Evolutionary conservation across 305 asterid genomes (phyloP).

Genomic region (Fraxinus floribunda): DNA sequence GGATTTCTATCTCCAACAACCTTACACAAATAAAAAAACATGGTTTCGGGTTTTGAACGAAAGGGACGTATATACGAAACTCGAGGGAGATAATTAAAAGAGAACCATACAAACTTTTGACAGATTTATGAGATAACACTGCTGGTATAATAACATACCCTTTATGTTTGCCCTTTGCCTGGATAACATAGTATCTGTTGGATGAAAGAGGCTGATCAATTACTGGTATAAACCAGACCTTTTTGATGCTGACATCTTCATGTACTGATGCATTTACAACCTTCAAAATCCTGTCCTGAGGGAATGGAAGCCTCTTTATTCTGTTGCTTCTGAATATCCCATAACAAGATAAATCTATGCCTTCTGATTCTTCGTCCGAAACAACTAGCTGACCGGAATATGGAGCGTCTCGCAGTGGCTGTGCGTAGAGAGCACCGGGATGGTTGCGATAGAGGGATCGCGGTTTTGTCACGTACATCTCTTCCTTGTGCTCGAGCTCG

Average conservation of each 20-base stretch:
- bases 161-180: slow-evolving; percentile 66
- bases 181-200: slow-evolving; percentile 62
- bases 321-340: slow-evolving; percentile 51
- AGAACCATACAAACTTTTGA: not conserved
- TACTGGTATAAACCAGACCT: slow-evolving; percentile 78
- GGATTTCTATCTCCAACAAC: not conserved
- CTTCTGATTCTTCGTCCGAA: slow-evolving; percentile 63
- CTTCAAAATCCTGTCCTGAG: slow-evolving; percentile 72
- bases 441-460: slow-evolving; percentile 48
- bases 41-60: not conserved
- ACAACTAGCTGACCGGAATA: slow-evolving; percentile 51
- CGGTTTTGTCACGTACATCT: slow-evolving; percentile 54
- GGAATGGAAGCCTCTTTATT: slow-evolving; percentile 63
- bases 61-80: not conserved
- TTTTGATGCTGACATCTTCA: slow-evolving; percentile 43
- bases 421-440: slow-evolving; percentile 40
- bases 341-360: slow-evolving; percentile 53
- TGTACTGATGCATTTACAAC: slow-evolving; percentile 58
- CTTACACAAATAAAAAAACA: not conserved
- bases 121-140: not conserved
- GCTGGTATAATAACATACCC: slow-evolving; percentile 40
- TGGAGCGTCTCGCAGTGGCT: slow-evolving; percentile 43
- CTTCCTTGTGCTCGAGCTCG: not conserved
- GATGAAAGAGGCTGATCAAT: slow-evolving; percentile 65
- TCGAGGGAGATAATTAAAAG: not conserved